Base-by-base conservation (phyloP, 78 protist genomes). In the Dictyostelium brefeldianum region DNA sequence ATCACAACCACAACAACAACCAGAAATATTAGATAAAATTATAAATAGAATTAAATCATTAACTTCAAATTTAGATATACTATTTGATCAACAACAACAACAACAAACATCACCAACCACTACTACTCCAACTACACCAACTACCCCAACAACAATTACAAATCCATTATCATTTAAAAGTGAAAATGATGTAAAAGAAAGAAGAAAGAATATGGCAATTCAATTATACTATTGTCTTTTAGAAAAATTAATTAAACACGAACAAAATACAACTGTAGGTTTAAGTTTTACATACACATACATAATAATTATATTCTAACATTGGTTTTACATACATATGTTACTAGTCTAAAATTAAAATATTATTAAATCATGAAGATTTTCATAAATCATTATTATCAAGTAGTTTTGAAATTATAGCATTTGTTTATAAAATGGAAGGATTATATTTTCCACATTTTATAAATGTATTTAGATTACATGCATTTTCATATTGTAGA, bases 381-480 rank as follows among this genome's bases (percentile, higher is more conserved):
- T 81, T 91, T 53, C 81, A 91, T 57, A 36, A n/a, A 65, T 83
- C 91, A 41, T 53, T 91, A 22, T 46, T 91, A 9, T 75, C 83
- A 11, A 65, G 70, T 48, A 65, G 95, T 27, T 79, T 81, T 47
- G 95, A 91, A 62, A 81, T 91, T n/a, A 80, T 91, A 4, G 69
- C 90, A 18, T 81, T 56, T 46, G 81, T 71, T 7, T 81, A 91
- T 41, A 79, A 81, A 56, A 46, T 81, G 46, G 95, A 81, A 9
- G 31, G 53, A 11, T 18, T 91, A 20, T 54, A 53, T 8, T 91
- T 91, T 36, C 95, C 95, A 7, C 56, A 70, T 36, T 91, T 91
- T 78, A 41, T 91, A 5, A 77, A 77, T 22, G 51, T 51, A 5
- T 91, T 91, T 43, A 50, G 17, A 20, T 2, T 91, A 9, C 90